Conservation (phyloP, 352 stramenopile species). For the Globisporangium polare region DNA sequence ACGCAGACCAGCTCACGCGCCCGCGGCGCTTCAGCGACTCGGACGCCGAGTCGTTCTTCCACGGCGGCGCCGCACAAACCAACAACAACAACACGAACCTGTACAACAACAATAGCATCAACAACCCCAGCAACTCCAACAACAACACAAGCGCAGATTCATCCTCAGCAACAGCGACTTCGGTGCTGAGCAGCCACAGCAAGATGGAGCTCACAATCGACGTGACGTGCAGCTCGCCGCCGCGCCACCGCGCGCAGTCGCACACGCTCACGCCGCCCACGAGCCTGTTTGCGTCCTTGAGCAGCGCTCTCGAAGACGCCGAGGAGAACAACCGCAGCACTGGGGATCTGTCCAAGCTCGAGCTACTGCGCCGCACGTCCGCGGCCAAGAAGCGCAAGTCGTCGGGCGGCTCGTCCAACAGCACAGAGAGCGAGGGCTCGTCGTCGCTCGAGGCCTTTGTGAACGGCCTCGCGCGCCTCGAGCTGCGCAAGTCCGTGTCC, state of each 20-base stretch:
- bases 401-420: constrained; percentile 41
- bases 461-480: constrained; percentile 34
- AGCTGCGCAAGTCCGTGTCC: constrained; percentile 47
- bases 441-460: constrained; percentile 40
- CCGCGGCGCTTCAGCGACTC: constrained; percentile 78
- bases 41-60: constrained; percentile 72
- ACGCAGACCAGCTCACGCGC: constrained; percentile 35
- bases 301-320: not conserved
- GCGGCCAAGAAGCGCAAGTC: constrained; percentile 42
- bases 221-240: constrained; percentile 6
- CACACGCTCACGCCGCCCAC: constrained; percentile 10
- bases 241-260: constrained; percentile 12
- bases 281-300: not conserved
- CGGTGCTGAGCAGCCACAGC: not conserved
- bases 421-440: constrained; percentile 36
- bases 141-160: constrained; percentile 11
- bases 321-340: constrained; percentile 9
- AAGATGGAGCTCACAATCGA: constrained; percentile 20
- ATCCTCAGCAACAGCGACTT: not conserved
- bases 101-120: not conserved
- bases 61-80: constrained; percentile 23
- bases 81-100: constrained; percentile 20
- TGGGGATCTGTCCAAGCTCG: constrained; percentile 12
- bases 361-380: constrained; percentile 11
- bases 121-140: not conserved